Evolutionary conservation across 495 filamentous ascomycete genomes (phyloP).

Genomic region (Trichoderma reesei): DNA sequence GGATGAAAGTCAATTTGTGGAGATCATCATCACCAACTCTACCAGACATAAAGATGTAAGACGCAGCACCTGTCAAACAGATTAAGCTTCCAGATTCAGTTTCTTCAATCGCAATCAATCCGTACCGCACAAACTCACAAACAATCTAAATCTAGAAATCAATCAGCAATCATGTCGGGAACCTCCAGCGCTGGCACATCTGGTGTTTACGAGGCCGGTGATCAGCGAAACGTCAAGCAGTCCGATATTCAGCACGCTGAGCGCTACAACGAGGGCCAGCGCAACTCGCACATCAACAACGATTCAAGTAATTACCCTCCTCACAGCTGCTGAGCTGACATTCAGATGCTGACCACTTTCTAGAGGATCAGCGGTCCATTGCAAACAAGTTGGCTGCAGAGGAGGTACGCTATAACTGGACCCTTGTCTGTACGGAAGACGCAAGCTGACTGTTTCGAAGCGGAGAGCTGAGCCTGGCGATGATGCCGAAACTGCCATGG

Average conservation of each 20-base stretch:
- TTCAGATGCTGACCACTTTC: slow-evolving; percentile 3
- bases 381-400: slow-evolving; percentile 65
- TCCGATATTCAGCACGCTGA: slow-evolving; percentile 40
- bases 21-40: neutral
- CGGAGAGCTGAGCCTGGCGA: slow-evolving; percentile 28
- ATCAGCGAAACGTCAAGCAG: slow-evolving; percentile 57
- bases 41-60: neutral
- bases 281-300: slow-evolving; percentile 53
- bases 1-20: neutral
- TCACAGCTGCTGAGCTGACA: neutral
- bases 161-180: slow-evolving; percentile 23
- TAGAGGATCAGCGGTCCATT: slow-evolving; percentile 73
- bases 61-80: neutral
- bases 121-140: neutral
- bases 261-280: slow-evolving; percentile 58
- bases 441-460: slow-evolving; percentile 19
- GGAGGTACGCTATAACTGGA: slow-evolving; percentile 23
- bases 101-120: neutral
- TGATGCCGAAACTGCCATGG: slow-evolving; percentile 44
- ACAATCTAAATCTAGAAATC: neutral
- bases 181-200: slow-evolving; percentile 34
- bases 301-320: slow-evolving; percentile 53
- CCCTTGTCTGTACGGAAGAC: neutral
- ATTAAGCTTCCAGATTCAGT: neutral
- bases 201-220: slow-evolving; percentile 42